A percentile compares a stretch with the other conserved stretches of the same genome.
Evolutionary conservation across 768 basidiomycete species (phyloP).

Genomic region (Lentinula sp.): DNA sequence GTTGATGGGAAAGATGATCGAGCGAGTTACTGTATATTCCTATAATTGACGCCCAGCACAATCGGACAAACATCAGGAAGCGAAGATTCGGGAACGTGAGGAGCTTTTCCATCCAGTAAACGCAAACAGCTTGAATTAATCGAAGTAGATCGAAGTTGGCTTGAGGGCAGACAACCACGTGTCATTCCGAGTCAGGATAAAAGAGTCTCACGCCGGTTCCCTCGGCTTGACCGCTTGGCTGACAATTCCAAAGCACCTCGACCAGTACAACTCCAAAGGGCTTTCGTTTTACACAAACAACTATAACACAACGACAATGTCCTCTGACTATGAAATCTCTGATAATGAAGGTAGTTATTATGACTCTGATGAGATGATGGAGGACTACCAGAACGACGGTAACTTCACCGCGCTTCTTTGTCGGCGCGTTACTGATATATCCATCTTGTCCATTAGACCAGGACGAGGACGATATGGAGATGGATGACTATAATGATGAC

Average conservation of each 20-base stretch:
- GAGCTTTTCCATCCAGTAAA: no score
- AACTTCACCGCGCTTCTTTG: constrained; percentile 10
- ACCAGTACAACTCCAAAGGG: neutral
- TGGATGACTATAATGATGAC: constrained; percentile 61
- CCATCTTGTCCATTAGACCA: constrained; percentile 16
- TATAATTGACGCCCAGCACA: no score
- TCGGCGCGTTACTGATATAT: neutral
- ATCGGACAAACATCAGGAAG: no score
- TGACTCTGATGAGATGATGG: constrained; percentile 69
- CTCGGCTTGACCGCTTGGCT: neutral
- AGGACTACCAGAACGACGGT: constrained; percentile 59
- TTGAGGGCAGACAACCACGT: neutral
- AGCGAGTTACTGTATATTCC: no score
- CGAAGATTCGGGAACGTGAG: no score
- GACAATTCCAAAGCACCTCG: neutral
- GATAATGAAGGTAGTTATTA: constrained; percentile 64
- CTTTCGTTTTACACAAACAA: neutral
- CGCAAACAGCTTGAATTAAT: no score
- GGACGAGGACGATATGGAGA: constrained; percentile 61
- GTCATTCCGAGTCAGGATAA: neutral
- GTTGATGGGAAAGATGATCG: no score
- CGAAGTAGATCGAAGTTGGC: no score
- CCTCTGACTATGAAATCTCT: constrained; percentile 65
- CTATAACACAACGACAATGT: neutral
- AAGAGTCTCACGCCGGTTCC: neutral